These are phyloP conservation scores for Xylaria intraflava DNA, from an alignment of 495 filamentous ascomycete genomes.

Conservation along the genomic window DNA sequence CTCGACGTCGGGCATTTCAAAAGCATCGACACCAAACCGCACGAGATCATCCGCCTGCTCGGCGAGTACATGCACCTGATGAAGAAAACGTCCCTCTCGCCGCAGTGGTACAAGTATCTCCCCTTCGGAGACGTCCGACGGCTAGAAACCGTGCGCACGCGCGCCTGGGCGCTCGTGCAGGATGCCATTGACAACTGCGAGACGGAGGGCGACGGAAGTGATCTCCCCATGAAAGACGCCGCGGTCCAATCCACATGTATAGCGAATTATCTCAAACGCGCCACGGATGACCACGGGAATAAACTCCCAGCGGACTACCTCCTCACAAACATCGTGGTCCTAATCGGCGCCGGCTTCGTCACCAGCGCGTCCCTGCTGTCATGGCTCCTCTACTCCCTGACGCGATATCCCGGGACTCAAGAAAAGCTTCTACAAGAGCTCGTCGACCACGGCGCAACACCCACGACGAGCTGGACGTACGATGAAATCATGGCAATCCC, in stretches of 20 bases:
- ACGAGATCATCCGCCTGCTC: slow-evolving; percentile 36
- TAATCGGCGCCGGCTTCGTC: slow-evolving; percentile 48
- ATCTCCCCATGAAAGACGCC: slow-evolving; percentile 46
- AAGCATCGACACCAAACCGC: slow-evolving; percentile 32
- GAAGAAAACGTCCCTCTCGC: slow-evolving; percentile 44
- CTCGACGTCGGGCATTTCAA: slow-evolving; percentile 49
- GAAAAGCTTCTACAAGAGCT: slow-evolving; percentile 48
- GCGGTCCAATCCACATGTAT: slow-evolving; percentile 43
- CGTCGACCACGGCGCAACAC: slow-evolving; percentile 37
- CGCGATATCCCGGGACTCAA: slow-evolving; percentile 44
- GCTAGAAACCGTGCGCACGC: slow-evolving; percentile 24
- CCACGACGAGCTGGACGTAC: slow-evolving; percentile 32
- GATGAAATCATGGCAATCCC: slow-evolving; percentile 35
- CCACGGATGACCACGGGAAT: slow-evolving; percentile 46
- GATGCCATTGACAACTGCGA: slow-evolving; percentile 34
- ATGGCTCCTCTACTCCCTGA: slow-evolving; percentile 47
- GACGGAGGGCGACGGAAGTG: slow-evolving; percentile 28
- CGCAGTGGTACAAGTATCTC: slow-evolving; percentile 44
- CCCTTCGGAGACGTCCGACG: slow-evolving; percentile 47
- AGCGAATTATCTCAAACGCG: slow-evolving; percentile 43
- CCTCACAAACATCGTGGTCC: slow-evolving; percentile 22
- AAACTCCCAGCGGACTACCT: slow-evolving; percentile 34
- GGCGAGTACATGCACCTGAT: slow-evolving; percentile 42
- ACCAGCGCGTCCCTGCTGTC: slow-evolving; percentile 47
- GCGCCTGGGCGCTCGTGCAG: slow-evolving; percentile 29